Base-by-base conservation (phyloP, 306 rosid genomes). In the Medicago lupulina region DNA sequence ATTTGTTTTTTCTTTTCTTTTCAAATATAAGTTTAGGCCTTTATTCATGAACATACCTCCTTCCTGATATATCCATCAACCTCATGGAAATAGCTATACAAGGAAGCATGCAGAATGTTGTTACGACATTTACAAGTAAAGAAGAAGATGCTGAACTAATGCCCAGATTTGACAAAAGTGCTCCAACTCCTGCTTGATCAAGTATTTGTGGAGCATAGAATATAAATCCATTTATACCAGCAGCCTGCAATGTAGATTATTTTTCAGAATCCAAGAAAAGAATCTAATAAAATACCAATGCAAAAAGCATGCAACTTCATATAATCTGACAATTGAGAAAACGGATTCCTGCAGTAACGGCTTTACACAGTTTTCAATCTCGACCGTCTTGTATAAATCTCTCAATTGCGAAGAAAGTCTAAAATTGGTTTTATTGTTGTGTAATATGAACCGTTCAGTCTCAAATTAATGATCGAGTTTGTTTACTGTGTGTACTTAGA, bases 31-130 rank as follows among this genome's bases (percentile, higher is more conserved):
- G 16, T 46, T 46, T 46, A 13, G 7, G 15, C 4, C n/a, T 44
- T 44, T 44, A 12, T 10, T 44, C 34, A 2, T 28, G 34, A 28
- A 28, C 2, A 2, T 80, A 91, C 97, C 97, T 91, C 41, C 97
- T 83, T 65, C 95, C 95, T 9, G 91, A 16, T 60, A 83, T 39
- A 61, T 91, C 97, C 91, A 91, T 89, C 46, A 89, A 80, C 77
- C 87, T 80, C 88, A 91, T 86, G 61, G 95, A 74, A 83, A 82
- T 8, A 58, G 77, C 84, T 73, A 89, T 82, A 79, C 89, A 87
- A 47, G 97, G 97, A 85, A 91, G 95, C 97, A 89, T 91, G 10
- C 57, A 74, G 3, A 91, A 85, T 7, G 97, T 78, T 60, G 82
- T 79, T 13, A 87, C 13, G 61, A 80, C 67, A 82, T 87, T 89